Evolutionary conservation across 2,329 filamentous ascomycete genomes (phyloP).

Genomic region (Cylindrodendrum hubeiense): DNA sequence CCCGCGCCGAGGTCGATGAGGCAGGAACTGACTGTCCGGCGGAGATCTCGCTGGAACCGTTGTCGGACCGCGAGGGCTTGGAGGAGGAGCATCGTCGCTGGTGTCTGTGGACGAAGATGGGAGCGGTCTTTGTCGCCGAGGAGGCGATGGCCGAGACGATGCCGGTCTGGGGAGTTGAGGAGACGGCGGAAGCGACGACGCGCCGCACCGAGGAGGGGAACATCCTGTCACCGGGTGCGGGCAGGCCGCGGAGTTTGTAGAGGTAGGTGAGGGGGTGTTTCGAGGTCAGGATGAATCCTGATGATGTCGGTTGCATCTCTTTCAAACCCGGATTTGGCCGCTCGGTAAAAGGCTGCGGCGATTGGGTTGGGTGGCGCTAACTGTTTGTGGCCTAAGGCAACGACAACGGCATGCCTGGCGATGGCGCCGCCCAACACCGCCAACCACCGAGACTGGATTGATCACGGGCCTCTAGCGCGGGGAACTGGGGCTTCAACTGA

Average conservation of each 20-base stretch:
- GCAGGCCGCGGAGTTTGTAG: conserved; percentile 30
- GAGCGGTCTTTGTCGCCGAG: conserved; percentile 54
- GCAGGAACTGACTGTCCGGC: conserved; percentile 63
- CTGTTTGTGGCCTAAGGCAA: conserved; percentile 53
- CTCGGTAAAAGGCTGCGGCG: conserved; percentile 51
- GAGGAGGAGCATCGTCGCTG: conserved; percentile 71
- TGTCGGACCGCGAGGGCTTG: conserved; percentile 72
- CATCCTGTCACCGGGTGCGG: conserved; percentile 56
- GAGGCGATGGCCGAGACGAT: conserved; percentile 58
- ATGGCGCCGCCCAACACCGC: conserved; percentile 1
- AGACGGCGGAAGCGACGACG: conserved; percentile 61
- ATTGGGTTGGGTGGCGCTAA: conserved; percentile 41
- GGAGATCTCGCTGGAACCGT: conserved; percentile 64
- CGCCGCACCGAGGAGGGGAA: conserved; percentile 69
- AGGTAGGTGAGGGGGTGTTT: conserved; percentile 34
- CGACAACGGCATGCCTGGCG: conserved; percentile 42
- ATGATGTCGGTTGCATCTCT: conserved; percentile 49
- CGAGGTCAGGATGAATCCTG: conserved; percentile 47
- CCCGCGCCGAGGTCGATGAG: conserved; percentile 55
- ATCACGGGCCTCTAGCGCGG: conserved; percentile 41
- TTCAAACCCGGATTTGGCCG: conserved; percentile 53
- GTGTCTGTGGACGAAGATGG: conserved; percentile 56
- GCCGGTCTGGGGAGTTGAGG: conserved; percentile 59
- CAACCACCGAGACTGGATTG: conserved; percentile 26
- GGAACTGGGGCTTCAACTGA: conserved; percentile 32